Percentiles rank a stretch among this genome's conserved stretches.
These are phyloP conservation scores for Thelonectria olida DNA, from an alignment of 2,329 filamentous ascomycete genomes.

Conservation along the genomic window DNA sequence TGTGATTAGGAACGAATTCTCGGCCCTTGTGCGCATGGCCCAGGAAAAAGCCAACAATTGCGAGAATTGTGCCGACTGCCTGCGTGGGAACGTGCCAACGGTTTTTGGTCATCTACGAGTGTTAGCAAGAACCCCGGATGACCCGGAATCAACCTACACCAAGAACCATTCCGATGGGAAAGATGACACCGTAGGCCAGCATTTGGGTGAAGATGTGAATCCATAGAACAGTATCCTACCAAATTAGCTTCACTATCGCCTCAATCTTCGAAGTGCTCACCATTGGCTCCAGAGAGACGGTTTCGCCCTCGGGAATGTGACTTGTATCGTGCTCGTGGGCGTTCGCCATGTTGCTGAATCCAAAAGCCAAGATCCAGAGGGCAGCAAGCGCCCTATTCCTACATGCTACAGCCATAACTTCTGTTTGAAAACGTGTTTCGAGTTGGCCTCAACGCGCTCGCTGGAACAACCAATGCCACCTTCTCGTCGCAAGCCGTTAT, in stretches of 20 bases:
- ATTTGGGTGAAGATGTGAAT: constrained; percentile 90
- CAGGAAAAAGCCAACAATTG: constrained; percentile 86
- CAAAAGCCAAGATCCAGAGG: constrained; percentile 34
- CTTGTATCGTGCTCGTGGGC: constrained; percentile 59
- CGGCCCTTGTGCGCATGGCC: constrained; percentile 91
- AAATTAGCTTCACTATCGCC: constrained; percentile 42
- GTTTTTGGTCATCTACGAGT: constrained; percentile 79
- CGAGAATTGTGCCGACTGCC: constrained; percentile 76
- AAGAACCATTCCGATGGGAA: constrained; percentile 93
- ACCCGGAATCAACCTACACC: constrained; percentile 67
- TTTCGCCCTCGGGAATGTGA: constrained; percentile 73
- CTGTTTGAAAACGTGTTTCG: constrained; percentile 18
- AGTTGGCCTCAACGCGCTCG: background rate
- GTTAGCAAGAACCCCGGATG: constrained; percentile 11
- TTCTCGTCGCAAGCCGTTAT: constrained; percentile 6
- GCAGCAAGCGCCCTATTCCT: constrained; percentile 24
- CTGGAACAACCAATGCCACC: background rate
- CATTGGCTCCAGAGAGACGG: constrained; percentile 77
- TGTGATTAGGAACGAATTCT: constrained; percentile 78
- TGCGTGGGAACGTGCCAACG: constrained; percentile 96
- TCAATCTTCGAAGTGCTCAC: constrained; percentile 55
- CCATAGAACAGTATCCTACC: constrained; percentile 86
- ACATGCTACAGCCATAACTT: constrained; percentile 32
- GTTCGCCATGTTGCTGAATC: constrained; percentile 36
- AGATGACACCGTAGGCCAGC: constrained; percentile 88